Base-by-base conservation (phyloP, 768 basidiomycete genomes). In the Lactarius deliciosus region DNA sequence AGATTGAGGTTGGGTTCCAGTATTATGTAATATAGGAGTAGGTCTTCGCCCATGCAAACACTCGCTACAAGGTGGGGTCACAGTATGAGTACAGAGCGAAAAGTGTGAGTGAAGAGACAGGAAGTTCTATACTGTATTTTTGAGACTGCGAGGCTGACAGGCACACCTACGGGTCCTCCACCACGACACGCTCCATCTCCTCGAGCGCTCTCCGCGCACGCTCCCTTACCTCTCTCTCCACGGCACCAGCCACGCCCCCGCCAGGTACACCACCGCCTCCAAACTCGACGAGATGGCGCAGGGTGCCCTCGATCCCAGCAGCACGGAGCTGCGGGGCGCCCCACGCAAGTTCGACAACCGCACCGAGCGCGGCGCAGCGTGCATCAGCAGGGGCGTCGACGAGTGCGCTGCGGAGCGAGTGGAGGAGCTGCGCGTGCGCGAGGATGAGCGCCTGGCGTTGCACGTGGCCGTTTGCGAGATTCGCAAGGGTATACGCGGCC, bases 401-500 rank as follows among this genome's bases (percentile, higher is more conserved):
- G n/a, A 92, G 81, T 53, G 85, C 85, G 7, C 73, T 69, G n/a
- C 83, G 83, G 0, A 92, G 76, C 1, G 83, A 79, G 13, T 74
- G 72, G 4, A 92, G 81, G 7, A 92, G 77, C 6, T 77, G 76
- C 0, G 82, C 77, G 64, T 86, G 80, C 0, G 77, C 71, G n/a
- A 87, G 77, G 40, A 92, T 82, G 28, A 78, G 74, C 47, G 78
- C 77, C 64, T 87, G 87, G 54, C 84, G 81, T 18, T 77, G 74
- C 0, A 80, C 73, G 2, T 78, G 74, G 43, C 86, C 86, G 73
- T 91, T 91, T 41, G 85, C 81, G 16, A 93, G 78, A 74, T 92
- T 92, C 0, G 87, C 87, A 0, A 92, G 81, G 2, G 85, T 76
- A 72, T 79, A 85, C 0, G 87, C 81, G 0, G 88, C 86, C 82